Conservation (phyloP, 1,284 basidiomycete species). For the Microbotryomycetes sp. region DNA sequence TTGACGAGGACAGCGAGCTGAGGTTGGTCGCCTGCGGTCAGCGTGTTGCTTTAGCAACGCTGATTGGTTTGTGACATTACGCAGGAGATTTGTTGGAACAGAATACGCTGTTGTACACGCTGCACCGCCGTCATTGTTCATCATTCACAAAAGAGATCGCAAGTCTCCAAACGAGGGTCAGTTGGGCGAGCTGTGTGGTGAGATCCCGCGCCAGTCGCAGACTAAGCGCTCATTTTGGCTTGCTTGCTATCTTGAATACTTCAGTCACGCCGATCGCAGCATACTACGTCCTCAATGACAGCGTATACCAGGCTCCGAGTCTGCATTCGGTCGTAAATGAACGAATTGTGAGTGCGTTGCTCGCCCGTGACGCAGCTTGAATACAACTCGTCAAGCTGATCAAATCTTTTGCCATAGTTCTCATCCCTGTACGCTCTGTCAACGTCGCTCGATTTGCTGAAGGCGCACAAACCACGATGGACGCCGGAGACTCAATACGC, state of each 20-base stretch:
- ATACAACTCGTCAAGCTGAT: neutral
- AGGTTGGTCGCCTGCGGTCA: constrained; percentile 49
- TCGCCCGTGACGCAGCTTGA: too few species aligned
- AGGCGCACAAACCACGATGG: constrained; percentile 17
- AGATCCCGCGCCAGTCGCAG: too few species aligned
- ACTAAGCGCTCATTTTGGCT: neutral
- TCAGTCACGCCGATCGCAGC: constrained; percentile 64
- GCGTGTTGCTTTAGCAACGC: neutral
- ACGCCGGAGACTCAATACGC: constrained; percentile 15
- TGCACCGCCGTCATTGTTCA: constrained; percentile 66
- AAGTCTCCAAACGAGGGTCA: constrained; percentile 69
- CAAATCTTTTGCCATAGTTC: constrained; percentile 7
- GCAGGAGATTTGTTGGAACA: constrained; percentile 69
- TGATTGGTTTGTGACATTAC: constrained; percentile 5
- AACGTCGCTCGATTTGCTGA: constrained; percentile 12
- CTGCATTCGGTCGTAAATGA: constrained; percentile 73
- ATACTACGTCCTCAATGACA: constrained; percentile 77
- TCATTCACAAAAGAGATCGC: constrained; percentile 77
- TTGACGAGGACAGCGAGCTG: constrained; percentile 70
- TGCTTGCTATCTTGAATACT: constrained; percentile 13
- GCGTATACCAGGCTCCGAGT: constrained; percentile 77
- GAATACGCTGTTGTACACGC: constrained; percentile 75
- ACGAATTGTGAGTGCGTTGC: constrained; percentile 55
- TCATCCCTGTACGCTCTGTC: constrained; percentile 25
- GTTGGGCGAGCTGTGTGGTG: constrained; percentile 30